Percentiles rank a stretch among this genome's conserved stretches.
Conservation (phyloP, 2,329 filamentous ascomycete genomes). For the Apiospora kogelbergensis region DNA sequence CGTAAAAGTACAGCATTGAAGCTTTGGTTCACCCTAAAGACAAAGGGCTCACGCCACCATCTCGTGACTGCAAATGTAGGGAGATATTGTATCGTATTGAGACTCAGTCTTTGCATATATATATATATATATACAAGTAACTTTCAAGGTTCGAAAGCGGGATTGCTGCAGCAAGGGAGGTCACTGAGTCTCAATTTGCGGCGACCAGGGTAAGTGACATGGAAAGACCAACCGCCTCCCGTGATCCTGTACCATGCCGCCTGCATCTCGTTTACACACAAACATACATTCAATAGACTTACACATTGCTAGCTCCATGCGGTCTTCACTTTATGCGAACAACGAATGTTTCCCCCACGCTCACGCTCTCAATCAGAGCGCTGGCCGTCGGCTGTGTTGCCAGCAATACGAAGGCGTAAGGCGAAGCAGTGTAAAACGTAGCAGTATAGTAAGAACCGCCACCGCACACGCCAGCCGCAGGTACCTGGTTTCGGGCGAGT, state of each 20-base stretch:
- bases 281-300: not conserved
- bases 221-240: not conserved
- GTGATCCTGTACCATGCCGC: not conserved
- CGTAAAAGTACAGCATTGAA: not conserved
- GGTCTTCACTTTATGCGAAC: not conserved
- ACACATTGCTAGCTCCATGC: not conserved
- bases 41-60: not conserved
- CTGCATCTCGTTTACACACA: not conserved
- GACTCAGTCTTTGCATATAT: not conserved
- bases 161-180: slow-evolving; percentile 1
- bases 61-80: not conserved
- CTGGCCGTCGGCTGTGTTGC: not conserved
- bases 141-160: not conserved
- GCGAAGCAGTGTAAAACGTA: not conserved
- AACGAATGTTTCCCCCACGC: not conserved
- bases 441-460: not conserved
- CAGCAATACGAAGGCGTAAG: not conserved
- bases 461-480: not conserved
- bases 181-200: not conserved
- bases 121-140: not conserved
- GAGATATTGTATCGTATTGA: not conserved
- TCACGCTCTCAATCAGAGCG: not conserved
- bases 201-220: not conserved
- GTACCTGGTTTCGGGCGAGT: not conserved
- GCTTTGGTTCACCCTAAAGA: not conserved